Evolutionary conservation across 2,329 filamentous ascomycete species (phyloP).

Genomic region (Podosphaera xanthii): DNA sequence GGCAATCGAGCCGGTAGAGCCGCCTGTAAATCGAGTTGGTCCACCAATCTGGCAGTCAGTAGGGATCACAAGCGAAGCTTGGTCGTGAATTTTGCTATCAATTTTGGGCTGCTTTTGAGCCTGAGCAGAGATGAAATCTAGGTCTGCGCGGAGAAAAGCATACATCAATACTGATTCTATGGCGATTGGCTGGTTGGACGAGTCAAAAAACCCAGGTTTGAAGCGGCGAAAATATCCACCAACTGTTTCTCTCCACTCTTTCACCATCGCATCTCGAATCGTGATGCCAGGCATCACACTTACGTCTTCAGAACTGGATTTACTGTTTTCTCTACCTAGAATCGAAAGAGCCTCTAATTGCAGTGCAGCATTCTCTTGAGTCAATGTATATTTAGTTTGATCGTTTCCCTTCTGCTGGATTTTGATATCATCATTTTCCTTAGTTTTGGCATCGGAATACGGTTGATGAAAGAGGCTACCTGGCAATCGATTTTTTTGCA

Average conservation of each 20-base stretch:
- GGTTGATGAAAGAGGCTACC: background rate
- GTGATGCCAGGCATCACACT: constrained; percentile 31
- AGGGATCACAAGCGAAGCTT: constrained; percentile 29
- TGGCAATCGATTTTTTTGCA: constrained; percentile 23
- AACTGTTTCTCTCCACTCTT: constrained; percentile 60
- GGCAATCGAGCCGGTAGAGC: constrained; percentile 74
- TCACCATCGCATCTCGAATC: constrained; percentile 48
- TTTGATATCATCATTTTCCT: background rate
- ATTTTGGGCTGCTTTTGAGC: constrained; percentile 56
- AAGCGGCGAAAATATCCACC: constrained; percentile 92
- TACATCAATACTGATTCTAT: constrained; percentile 69
- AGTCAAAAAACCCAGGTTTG: constrained; percentile 45
- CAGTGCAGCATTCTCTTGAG: background rate
- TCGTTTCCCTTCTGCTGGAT: constrained; percentile 16
- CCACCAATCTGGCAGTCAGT: constrained; percentile 47
- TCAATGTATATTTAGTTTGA: background rate
- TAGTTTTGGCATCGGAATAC: background rate
- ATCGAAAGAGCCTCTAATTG: constrained; percentile 1
- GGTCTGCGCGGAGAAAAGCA: constrained; percentile 78
- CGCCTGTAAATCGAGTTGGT: constrained; percentile 63
- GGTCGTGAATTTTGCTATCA: constrained; percentile 52
- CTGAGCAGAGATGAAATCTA: constrained; percentile 83
- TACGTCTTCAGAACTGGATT: constrained; percentile 19
- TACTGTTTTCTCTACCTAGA: constrained; percentile 5
- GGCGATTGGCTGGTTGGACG: constrained; percentile 23